Conservation (phyloP, 331 rosid genomes). For the Stylosanthes scabra region DNA sequence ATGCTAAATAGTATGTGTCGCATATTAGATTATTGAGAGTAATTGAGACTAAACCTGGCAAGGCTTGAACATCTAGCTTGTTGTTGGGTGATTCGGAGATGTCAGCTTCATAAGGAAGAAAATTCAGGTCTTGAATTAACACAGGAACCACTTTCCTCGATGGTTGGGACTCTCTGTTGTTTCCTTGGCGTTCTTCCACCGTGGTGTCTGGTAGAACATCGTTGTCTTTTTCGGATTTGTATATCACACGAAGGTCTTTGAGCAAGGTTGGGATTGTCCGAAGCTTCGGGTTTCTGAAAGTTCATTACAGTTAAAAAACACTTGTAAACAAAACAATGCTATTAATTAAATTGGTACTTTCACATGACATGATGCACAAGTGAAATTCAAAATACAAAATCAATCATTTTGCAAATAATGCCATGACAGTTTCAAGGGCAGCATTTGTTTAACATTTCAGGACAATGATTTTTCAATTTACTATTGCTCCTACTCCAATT, state of each 20-base stretch:
- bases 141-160: constrained; percentile 41
- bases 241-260: constrained; percentile 57
- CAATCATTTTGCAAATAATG: neutral
- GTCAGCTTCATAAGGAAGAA: constrained; percentile 59
- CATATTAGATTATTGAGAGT: constrained; percentile 21
- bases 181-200: constrained; percentile 40
- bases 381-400: neutral
- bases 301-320: constrained; percentile 14
- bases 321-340: constrained; percentile 16
- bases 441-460: neutral
- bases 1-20: constrained; percentile 22
- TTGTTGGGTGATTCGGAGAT: constrained; percentile 50
- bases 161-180: constrained; percentile 40
- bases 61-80: constrained; percentile 46
- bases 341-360: neutral
- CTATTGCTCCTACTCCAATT: constrained; percentile 1
- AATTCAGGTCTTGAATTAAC: constrained; percentile 75
- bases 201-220: constrained; percentile 26
- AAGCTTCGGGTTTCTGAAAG: constrained; percentile 67
- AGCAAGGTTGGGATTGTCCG: constrained; percentile 58
- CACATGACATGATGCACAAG: neutral
- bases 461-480: neutral
- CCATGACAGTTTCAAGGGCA: neutral
- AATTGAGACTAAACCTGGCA: constrained; percentile 60
- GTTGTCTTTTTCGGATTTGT: constrained; percentile 33